Evolutionary conservation across 495 filamentous ascomycete species (phyloP).

Genomic region (Penicillium maclennaniae): DNA sequence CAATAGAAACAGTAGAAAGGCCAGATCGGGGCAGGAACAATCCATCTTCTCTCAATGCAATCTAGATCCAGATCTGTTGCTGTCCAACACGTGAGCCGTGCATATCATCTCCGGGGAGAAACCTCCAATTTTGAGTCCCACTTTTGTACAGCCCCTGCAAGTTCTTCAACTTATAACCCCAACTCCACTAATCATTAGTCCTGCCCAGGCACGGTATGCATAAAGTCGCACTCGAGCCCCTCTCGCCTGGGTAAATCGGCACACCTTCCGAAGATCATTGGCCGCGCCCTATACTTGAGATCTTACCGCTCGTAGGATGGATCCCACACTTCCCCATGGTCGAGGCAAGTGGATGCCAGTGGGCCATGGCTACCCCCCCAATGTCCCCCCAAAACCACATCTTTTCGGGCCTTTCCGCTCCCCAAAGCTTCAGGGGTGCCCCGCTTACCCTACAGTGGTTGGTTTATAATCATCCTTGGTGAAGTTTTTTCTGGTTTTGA

Average conservation of each 20-base stretch:
- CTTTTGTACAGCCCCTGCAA: conserved; percentile 1
- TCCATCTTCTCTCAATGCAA: neutral
- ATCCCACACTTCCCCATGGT: conserved; percentile 6
- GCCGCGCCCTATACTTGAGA: conserved; percentile 2
- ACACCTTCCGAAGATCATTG: conserved; percentile 13
- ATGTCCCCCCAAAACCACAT: neutral
- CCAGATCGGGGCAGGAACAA: neutral
- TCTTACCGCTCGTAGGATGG: conserved; percentile 8
- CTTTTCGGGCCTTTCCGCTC: conserved; percentile 18
- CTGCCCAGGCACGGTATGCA: conserved; percentile 2
- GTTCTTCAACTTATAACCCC: neutral
- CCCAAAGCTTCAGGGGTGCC: conserved; percentile 6
- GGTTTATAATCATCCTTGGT: conserved; percentile 18
- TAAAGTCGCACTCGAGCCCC: conserved; percentile 9
- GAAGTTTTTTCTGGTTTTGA: conserved; percentile 8
- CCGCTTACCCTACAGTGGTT: conserved; percentile 11
- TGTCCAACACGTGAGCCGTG: conserved; percentile 1
- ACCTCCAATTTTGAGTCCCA: neutral
- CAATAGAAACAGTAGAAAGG: neutral
- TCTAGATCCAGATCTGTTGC: neutral
- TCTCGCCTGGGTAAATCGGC: conserved; percentile 21
- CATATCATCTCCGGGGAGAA: conserved; percentile 10
- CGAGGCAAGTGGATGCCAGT: conserved; percentile 15
- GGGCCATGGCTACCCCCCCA: conserved; percentile 6
- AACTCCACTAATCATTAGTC: neutral